phyloP scores from a whole-genome alignment of 208 protist genomes.

The Crithidia thermophila region DNA sequence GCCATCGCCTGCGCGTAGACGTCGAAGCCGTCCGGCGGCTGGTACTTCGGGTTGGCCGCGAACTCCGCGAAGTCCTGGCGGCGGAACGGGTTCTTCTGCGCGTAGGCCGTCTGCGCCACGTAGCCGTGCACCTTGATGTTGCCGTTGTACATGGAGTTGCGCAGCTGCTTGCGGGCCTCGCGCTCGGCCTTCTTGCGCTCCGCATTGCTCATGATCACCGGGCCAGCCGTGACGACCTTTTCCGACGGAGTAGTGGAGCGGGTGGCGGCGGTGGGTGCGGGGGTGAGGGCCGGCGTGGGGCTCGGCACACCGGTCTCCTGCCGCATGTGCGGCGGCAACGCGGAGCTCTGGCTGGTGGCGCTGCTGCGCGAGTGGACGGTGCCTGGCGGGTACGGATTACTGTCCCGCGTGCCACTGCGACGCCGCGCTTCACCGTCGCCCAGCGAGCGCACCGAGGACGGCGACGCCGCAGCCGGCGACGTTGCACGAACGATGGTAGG shows the following conservation, averaged over 20 bases:
- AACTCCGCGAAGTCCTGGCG: constrained; percentile 75
- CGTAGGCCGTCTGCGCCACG: constrained; percentile 67
- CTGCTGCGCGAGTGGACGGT: not conserved
- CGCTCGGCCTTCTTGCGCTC: constrained; percentile 10
- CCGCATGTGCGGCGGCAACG: constrained; percentile 10
- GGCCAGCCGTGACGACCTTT: constrained; percentile 8
- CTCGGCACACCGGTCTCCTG: constrained; percentile 18
- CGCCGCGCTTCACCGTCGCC: not conserved
- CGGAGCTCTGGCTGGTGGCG: not conserved
- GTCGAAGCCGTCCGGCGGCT: constrained; percentile 31
- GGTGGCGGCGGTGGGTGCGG: not conserved
- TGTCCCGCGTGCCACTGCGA: not conserved
- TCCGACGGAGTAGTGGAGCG: not conserved
- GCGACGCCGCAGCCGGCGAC: not conserved
- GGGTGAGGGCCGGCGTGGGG: not conserved
- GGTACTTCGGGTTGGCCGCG: constrained; percentile 49
- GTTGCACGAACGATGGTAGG: constrained; percentile 12
- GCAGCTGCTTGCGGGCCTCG: constrained; percentile 10
- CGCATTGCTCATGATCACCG: constrained; percentile 13
- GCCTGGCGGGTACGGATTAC: too few species aligned
- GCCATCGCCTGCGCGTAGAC: constrained; percentile 33
- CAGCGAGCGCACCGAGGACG: not conserved
- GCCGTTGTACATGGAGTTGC: not conserved
- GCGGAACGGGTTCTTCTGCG: constrained; percentile 78
- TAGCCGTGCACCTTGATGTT: constrained; percentile 29